phyloP scores from a whole-genome alignment of 2,329 filamentous ascomycete species.

The Pseudomassariella vexata region DNA sequence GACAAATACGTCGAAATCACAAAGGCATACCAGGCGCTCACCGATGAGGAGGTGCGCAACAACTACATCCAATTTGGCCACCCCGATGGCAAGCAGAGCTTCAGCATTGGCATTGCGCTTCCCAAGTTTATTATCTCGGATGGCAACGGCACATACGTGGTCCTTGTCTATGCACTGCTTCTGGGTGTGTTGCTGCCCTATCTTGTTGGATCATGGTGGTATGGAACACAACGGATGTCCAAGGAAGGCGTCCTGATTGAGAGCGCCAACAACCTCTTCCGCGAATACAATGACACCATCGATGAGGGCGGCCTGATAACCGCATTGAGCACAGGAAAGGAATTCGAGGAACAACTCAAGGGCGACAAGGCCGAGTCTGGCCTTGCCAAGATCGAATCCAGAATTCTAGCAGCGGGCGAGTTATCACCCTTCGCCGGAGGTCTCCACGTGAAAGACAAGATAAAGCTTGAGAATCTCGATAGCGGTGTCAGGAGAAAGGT shows the following conservation, averaged over 20 bases:
- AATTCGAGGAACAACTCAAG: slow-evolving; percentile 72
- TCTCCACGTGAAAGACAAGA: slow-evolving; percentile 67
- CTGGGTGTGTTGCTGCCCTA: slow-evolving; percentile 90
- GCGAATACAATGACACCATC: slow-evolving; percentile 81
- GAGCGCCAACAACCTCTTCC: slow-evolving; percentile 91
- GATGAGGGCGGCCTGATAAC: slow-evolving; percentile 74
- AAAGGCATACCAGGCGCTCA: slow-evolving; percentile 96
- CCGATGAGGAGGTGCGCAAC: slow-evolving; percentile 93
- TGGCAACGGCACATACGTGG: slow-evolving; percentile 90
- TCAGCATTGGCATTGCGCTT: slow-evolving; percentile 94
- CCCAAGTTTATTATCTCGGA: slow-evolving; percentile 90
- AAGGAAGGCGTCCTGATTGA: slow-evolving; percentile 91
- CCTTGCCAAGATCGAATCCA: slow-evolving; percentile 77
- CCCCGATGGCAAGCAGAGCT: slow-evolving; percentile 96
- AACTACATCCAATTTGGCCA: slow-evolving; percentile 96
- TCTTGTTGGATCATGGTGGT: slow-evolving; percentile 96
- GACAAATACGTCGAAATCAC: slow-evolving; percentile 88
- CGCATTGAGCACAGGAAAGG: slow-evolving; percentile 78
- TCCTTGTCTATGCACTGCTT: slow-evolving; percentile 81
- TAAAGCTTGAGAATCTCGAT: slow-evolving; percentile 74
- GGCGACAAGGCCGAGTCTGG: slow-evolving; percentile 76
- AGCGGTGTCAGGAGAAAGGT: slow-evolving; percentile 77
- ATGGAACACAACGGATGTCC: slow-evolving; percentile 86
- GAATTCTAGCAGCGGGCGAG: slow-evolving; percentile 59
- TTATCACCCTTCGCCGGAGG: slow-evolving; percentile 49